Evolutionary conservation across 768 basidiomycete species (phyloP).

Genomic region (Pleurotus eryngii): DNA sequence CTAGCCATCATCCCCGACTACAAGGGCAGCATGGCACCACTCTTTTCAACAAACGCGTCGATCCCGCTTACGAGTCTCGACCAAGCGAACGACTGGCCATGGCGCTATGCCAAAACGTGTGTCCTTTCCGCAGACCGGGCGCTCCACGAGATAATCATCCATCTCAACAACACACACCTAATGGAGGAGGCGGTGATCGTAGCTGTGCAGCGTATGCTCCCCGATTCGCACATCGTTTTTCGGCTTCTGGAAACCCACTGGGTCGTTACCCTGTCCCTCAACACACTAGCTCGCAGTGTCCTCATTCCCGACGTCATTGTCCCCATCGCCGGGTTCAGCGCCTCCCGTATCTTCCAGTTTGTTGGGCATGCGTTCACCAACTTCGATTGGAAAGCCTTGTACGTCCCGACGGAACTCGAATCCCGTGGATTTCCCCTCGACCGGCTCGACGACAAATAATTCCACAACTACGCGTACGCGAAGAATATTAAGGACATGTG

Average conservation of each 20-base stretch:
- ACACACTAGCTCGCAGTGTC: constrained; percentile 19
- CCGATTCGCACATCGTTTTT: constrained; percentile 18
- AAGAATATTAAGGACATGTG: constrained; percentile 22
- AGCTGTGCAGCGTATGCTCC: constrained; percentile 22
- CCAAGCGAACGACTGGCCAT: constrained; percentile 5
- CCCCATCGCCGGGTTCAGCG: constrained; percentile 15
- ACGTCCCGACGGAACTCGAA: constrained; percentile 24
- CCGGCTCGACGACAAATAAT: constrained; percentile 19
- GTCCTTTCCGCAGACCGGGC: constrained; percentile 24
- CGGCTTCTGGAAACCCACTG: constrained; percentile 26
- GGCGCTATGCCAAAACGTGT: constrained; percentile 25
- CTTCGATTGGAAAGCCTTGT: constrained; percentile 23
- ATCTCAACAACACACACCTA: constrained; percentile 26
- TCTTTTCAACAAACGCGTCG: constrained; percentile 23
- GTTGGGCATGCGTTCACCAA: constrained; percentile 18
- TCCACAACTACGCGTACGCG: constrained; percentile 27
- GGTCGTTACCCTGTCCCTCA: constrained; percentile 25
- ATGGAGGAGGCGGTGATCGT: constrained; percentile 29
- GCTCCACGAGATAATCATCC: constrained; percentile 24
- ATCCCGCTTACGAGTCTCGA: neutral
- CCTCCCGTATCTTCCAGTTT: constrained; percentile 13
- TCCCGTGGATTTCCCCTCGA: constrained; percentile 25
- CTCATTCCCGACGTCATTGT: constrained; percentile 24
- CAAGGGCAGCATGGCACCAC: constrained; percentile 23
- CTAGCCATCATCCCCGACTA: constrained; percentile 26